Evolutionary conservation across 2,329 filamentous ascomycete species (phyloP).

Genomic region (Sclerotinia glacialis): DNA sequence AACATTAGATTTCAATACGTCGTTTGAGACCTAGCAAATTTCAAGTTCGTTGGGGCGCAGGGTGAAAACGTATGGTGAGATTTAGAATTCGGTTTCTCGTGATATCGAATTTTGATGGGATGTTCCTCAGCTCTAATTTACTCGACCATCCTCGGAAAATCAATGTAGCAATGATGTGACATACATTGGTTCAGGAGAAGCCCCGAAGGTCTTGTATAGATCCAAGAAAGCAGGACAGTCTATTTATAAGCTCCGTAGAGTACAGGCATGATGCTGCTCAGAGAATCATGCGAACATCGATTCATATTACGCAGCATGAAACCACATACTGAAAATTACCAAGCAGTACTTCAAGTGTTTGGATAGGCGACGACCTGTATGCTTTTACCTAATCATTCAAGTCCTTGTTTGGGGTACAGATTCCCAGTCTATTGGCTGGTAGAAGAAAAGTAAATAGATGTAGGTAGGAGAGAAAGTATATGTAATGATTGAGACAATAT

Average conservation of each 20-base stretch:
- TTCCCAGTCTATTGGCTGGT: no score
- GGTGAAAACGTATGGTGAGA: background rate
- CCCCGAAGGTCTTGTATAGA: background rate
- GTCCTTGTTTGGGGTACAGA: no score
- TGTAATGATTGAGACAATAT: no score
- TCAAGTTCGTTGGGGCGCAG: background rate
- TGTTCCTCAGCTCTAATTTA: background rate
- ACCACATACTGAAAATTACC: no score
- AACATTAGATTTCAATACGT: background rate
- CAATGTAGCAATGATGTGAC: background rate
- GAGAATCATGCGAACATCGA: background rate
- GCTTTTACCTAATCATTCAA: no score
- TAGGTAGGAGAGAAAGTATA: no score
- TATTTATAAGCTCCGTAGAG: no score
- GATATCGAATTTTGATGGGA: background rate
- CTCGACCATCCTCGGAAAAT: background rate
- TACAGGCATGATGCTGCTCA: conserved; percentile 3
- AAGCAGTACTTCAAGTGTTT: background rate
- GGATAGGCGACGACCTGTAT: background rate
- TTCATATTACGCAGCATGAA: background rate
- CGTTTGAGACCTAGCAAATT: background rate
- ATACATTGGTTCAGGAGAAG: background rate
- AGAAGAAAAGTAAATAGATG: no score
- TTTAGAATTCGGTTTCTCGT: background rate
- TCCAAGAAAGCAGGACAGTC: no score